Percentiles rank a stretch among this genome's conserved stretches.
Evolutionary conservation across 179 eudicot genomes (phyloP).

Genomic region (Gypsophila paniculata): DNA sequence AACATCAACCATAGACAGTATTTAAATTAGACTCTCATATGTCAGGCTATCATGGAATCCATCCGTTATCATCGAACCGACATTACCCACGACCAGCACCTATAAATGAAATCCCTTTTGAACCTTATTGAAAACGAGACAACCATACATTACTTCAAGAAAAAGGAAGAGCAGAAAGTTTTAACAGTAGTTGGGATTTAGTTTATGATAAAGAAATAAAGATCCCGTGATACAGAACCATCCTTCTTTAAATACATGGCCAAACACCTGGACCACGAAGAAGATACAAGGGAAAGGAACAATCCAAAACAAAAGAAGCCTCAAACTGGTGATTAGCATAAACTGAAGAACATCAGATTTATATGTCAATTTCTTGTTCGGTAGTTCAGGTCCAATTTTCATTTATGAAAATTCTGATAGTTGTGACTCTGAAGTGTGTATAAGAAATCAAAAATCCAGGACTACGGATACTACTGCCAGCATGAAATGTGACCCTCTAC

Average conservation of each 20-base stretch:
- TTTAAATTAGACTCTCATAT: background rate
- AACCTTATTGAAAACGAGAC: background rate
- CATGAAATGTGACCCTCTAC: background rate
- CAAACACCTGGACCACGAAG: background rate
- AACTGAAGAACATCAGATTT: background rate
- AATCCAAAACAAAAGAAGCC: background rate
- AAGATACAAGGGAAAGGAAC: background rate
- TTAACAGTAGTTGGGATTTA: background rate
- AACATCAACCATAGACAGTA: background rate
- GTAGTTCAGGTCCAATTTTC: background rate
- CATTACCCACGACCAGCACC: background rate
- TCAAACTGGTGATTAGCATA: background rate
- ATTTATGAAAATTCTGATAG: background rate
- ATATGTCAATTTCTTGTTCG: background rate
- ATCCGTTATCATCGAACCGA: background rate
- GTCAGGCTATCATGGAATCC: background rate
- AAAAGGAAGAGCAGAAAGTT: background rate
- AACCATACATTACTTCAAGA: background rate
- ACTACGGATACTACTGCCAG: background rate
- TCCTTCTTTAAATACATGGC: background rate
- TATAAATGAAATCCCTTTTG: background rate
- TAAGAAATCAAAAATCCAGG: background rate
- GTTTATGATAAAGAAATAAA: background rate
- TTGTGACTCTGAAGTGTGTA: background rate
- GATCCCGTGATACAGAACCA: background rate